Percentiles rank a stretch among this genome's conserved stretches.
Evolutionary conservation across 2,329 filamentous ascomycete species (phyloP).

Genomic region (Xylaria hypoxylon): DNA sequence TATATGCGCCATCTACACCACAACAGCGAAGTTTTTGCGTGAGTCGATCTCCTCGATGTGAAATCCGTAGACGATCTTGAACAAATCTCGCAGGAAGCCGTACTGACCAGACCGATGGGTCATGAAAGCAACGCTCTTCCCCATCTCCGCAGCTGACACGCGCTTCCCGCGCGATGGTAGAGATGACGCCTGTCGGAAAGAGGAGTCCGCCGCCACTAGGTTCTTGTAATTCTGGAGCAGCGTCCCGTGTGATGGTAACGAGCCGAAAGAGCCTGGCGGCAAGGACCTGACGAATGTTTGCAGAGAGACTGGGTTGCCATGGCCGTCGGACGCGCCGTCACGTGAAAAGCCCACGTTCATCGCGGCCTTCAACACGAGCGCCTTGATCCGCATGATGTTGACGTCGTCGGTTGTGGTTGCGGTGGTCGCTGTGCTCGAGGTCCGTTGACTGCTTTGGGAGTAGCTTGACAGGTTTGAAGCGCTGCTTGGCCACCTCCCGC

Average conservation of each 20-base stretch:
- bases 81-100: slow-evolving; percentile 83
- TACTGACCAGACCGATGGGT: slow-evolving; percentile 76
- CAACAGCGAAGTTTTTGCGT: slow-evolving; percentile 73
- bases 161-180: slow-evolving; percentile 69
- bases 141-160: slow-evolving; percentile 78
- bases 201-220: slow-evolving; percentile 78
- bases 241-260: slow-evolving; percentile 74
- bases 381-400: slow-evolving; percentile 81
- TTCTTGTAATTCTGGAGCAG: slow-evolving; percentile 85
- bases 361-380: slow-evolving; percentile 84
- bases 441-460: slow-evolving; percentile 75
- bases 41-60: slow-evolving; percentile 80
- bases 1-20: slow-evolving; percentile 55
- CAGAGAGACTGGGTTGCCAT: slow-evolving; percentile 65
- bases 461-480: slow-evolving; percentile 83
- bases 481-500: slow-evolving; percentile 83
- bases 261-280: slow-evolving; percentile 82
- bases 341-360: slow-evolving; percentile 85
- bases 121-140: slow-evolving; percentile 83
- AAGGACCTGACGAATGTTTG: slow-evolving; percentile 82
- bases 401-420: slow-evolving; percentile 76
- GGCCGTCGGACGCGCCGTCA: slow-evolving; percentile 57
- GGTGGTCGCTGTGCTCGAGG: slow-evolving; percentile 78
- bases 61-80: slow-evolving; percentile 86
- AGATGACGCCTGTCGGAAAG: slow-evolving; percentile 66